Base-by-base conservation (phyloP, 345 rosid genomes). In the Eutrema japonicum region DNA sequence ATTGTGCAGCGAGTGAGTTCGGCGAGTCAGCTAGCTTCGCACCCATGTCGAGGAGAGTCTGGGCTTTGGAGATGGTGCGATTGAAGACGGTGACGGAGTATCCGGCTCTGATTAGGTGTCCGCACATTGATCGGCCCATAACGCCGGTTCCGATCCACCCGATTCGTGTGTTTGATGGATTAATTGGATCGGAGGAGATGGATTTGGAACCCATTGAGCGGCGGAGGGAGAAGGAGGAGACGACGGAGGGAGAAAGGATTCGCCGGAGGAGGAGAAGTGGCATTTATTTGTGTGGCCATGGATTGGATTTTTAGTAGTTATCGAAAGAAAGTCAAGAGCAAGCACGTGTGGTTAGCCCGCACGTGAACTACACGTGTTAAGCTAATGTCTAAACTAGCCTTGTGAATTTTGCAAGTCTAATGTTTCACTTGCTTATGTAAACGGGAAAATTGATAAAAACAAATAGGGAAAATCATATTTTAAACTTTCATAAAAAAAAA, bases 81-180 rank as follows among this genome's bases (percentile, higher is more conserved):
- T 84, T 94, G 95, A 89, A 91, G 79, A 94, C 86, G 50, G 95
- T 84, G 78, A 94, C 68, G 18, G 83, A 50, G 81, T 83, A 94
- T 52, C 98, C 98, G 60, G 97, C 95, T 55, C 68, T 72, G 82
- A 94, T 77, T 33, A 94, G 73, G 81, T 91, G 96, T 50, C 83
- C 73, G 69, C 96, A 91, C 97, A 91, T 89, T 55, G 89, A 86
- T 27, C 83, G 67, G 48, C 96, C 98, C 98, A 94, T 91, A 2
- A 94, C 82, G 37, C 97, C 96, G 38, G 93, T 94, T 45, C 97
- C 98, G 48, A 91, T 89, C 98, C 96, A 94, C 10, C 98, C 98
- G 14, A 91, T 59, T 35, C 89, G 86, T 38, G 93, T 94, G 85
- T 74, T 88, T n/a, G 92, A 64, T 12, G 95, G 86, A 43, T 52